Percentiles rank a stretch among this genome's conserved stretches.
These are phyloP conservation scores for Penicillium sp. DNA, from an alignment of 2,329 filamentous ascomycete species.

Conservation along the genomic window DNA sequence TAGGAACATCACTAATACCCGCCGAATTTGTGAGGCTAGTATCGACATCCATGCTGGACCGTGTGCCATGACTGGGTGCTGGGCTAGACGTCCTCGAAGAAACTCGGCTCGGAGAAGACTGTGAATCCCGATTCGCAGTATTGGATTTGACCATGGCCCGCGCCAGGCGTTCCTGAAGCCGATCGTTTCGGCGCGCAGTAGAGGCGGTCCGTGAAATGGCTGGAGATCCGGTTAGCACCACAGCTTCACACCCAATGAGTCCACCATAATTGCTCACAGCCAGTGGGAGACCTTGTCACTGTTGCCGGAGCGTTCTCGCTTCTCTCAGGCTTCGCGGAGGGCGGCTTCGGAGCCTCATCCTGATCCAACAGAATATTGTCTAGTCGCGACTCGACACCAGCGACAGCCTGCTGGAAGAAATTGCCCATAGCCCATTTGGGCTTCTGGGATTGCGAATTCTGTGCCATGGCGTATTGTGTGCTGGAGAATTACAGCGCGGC, in stretches of 20 bases:
- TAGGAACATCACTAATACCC: slow-evolving; percentile 21
- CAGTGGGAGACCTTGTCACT: slow-evolving; percentile 18
- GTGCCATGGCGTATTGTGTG: slow-evolving; percentile 26
- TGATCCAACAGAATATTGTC: slow-evolving; percentile 87
- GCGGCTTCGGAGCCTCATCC: slow-evolving; percentile 45
- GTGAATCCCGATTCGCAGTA: slow-evolving; percentile 45
- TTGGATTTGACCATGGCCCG: slow-evolving; percentile 75
- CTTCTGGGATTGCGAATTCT: slow-evolving; percentile 41
- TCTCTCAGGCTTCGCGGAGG: slow-evolving; percentile 32
- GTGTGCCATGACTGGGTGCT: slow-evolving; percentile 42
- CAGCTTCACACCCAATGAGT: background rate
- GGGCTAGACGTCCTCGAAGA: slow-evolving; percentile 51
- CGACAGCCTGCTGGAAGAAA: slow-evolving; percentile 83
- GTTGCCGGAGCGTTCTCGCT: slow-evolving; percentile 26
- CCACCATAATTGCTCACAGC: slow-evolving; percentile 25
- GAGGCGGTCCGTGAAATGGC: slow-evolving; percentile 59
- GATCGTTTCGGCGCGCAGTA: slow-evolving; percentile 64
- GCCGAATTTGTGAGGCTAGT: slow-evolving; percentile 19
- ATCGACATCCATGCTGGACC: slow-evolving; percentile 36
- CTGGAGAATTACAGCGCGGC: slow-evolving; percentile 8
- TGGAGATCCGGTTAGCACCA: slow-evolving; percentile 28
- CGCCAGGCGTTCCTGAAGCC: slow-evolving; percentile 82
- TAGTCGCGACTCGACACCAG: slow-evolving; percentile 85
- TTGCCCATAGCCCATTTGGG: slow-evolving; percentile 63
- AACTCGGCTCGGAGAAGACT: slow-evolving; percentile 45